A percentile compares a stretch with the other conserved stretches of the same genome.
These are phyloP conservation scores for Colletotrichum truncatum DNA, from an alignment of 2,329 filamentous ascomycete species.

Conservation along the genomic window DNA sequence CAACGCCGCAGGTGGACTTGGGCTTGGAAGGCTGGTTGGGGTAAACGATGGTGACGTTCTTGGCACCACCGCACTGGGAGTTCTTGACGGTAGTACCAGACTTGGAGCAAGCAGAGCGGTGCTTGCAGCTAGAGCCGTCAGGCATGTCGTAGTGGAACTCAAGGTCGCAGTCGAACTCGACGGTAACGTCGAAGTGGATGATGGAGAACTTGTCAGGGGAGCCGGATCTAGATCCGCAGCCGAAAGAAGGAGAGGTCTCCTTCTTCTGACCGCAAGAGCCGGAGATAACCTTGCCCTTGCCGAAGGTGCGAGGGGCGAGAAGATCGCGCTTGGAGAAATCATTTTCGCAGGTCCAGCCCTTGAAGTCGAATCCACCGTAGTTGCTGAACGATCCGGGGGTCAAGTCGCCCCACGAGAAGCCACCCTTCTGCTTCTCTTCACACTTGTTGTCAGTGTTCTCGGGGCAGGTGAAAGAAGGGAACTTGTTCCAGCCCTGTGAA, in stretches of 20 bases:
- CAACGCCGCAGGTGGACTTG: constrained; percentile 72
- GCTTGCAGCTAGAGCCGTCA: constrained; percentile 84
- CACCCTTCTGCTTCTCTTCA: constrained; percentile 71
- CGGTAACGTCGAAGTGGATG: constrained; percentile 75
- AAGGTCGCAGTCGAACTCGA: constrained; percentile 80
- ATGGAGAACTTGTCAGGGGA: constrained; percentile 75
- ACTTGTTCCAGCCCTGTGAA: constrained; percentile 29
- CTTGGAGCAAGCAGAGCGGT: constrained; percentile 73
- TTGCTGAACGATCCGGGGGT: constrained; percentile 65
- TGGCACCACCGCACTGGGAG: constrained; percentile 92
- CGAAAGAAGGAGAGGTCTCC: constrained; percentile 66
- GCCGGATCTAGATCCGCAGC: constrained; percentile 51
- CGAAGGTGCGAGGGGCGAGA: constrained; percentile 59
- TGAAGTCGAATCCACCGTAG: constrained; percentile 80
- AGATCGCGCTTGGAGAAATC: constrained; percentile 66
- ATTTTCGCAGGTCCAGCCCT: constrained; percentile 75
- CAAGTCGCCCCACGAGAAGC: constrained; percentile 78
- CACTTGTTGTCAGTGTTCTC: constrained; percentile 82
- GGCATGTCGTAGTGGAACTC: constrained; percentile 90
- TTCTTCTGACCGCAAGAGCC: constrained; percentile 59
- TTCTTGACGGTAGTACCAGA: constrained; percentile 79
- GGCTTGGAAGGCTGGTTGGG: constrained; percentile 63
- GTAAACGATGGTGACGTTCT: constrained; percentile 77
- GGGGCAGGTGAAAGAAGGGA: constrained; percentile 69
- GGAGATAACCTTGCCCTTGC: constrained; percentile 66